phyloP scores from a whole-genome alignment of 2,329 filamentous ascomycete genomes.

The Curvularia eragrostidis region DNA sequence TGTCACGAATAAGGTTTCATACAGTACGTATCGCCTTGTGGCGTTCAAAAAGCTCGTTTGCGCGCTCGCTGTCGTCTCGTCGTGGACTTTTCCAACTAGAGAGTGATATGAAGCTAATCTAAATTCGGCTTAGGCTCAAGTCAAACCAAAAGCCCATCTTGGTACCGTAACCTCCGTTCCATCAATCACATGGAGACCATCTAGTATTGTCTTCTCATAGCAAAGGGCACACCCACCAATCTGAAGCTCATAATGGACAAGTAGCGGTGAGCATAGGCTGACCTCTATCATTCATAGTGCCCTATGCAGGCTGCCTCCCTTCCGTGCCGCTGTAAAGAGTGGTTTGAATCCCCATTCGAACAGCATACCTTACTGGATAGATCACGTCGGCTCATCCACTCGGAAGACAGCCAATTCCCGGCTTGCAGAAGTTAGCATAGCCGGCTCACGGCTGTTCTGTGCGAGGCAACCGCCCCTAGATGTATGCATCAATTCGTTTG shows the following conservation, averaged over 20 bases:
- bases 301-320: slow-evolving; percentile 16
- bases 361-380: slow-evolving; percentile 2
- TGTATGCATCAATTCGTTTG: slow-evolving; percentile 15
- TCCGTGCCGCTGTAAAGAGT: slow-evolving; percentile 4
- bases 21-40: slow-evolving; percentile 9
- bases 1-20: not conserved
- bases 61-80: not conserved
- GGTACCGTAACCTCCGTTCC: slow-evolving; percentile 22
- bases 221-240: not conserved
- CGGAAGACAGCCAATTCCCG: slow-evolving; percentile 7
- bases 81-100: slow-evolving; percentile 22
- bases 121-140: slow-evolving; percentile 14
- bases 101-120: slow-evolving; percentile 19
- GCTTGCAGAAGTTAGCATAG: not conserved
- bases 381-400: not conserved
- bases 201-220: not conserved
- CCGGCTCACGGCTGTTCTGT: slow-evolving; percentile 1
- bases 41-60: slow-evolving; percentile 7
- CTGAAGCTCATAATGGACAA: not conserved
- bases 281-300: slow-evolving; percentile 4
- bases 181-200: not conserved
- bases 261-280: slow-evolving; percentile 22
- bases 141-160: slow-evolving; percentile 7
- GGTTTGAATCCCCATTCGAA: not conserved
- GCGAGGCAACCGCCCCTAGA: not conserved